Evolutionary conservation across 495 filamentous ascomycete species (phyloP).

Genomic region (Annulohypoxylon bovei): DNA sequence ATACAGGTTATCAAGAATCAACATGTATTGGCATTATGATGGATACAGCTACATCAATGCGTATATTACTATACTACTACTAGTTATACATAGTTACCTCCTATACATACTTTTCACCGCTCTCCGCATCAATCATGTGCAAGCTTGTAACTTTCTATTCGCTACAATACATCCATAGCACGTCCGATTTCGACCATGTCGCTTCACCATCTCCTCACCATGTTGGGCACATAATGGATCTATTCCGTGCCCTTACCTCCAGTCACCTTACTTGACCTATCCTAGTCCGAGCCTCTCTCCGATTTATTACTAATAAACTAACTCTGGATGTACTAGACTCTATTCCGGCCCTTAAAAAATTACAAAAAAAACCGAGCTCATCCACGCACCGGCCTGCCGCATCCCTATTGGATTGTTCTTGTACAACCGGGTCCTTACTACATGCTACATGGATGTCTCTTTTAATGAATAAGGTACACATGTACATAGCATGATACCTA

Average conservation of each 20-base stretch:
- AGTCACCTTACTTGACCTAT: conserved; percentile 25
- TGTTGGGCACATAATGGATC: conserved; percentile 6
- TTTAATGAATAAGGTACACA: background rate
- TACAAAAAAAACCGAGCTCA: conserved; percentile 3
- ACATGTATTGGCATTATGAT: background rate
- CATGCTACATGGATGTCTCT: background rate
- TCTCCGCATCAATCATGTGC: conserved; percentile 1
- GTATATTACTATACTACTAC: background rate
- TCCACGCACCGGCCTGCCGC: conserved; percentile 23
- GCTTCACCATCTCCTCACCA: background rate
- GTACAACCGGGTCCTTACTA: conserved; percentile 4
- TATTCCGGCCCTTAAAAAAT: conserved; percentile 6
- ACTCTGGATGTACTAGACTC: conserved; percentile 30
- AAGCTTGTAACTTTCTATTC: background rate
- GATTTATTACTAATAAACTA: conserved; percentile 38
- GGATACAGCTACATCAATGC: background rate
- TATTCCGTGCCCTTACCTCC: conserved; percentile 19
- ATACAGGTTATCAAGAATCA: background rate
- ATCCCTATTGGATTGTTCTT: conserved; percentile 30
- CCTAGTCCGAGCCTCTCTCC: conserved; percentile 31
- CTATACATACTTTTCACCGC: too few species aligned
- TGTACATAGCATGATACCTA: background rate
- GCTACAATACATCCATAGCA: background rate
- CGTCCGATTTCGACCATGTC: background rate
- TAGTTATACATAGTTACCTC: too few species aligned